Conservation (phyloP, 805 yeast genomes). For the Pichia thaimueangensis region DNA sequence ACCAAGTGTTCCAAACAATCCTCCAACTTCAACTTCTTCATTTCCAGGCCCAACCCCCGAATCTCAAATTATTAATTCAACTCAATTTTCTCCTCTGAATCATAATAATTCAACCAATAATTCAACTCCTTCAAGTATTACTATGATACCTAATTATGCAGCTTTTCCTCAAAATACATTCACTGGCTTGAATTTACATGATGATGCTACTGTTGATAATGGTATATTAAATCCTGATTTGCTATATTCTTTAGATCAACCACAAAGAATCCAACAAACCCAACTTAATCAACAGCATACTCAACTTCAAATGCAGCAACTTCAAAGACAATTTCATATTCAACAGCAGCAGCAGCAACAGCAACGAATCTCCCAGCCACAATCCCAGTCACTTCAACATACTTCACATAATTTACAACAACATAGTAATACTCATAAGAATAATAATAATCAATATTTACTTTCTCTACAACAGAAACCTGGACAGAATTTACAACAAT, state of each 20-base stretch:
- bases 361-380: conserved; percentile 1
- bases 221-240: conserved; percentile 1
- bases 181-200: not conserved
- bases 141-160: conserved; percentile 2
- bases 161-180: conserved; percentile 3
- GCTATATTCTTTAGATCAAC: not conserved
- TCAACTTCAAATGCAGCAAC: conserved; percentile 13
- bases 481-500: conserved; percentile 3
- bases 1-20: conserved; percentile 20
- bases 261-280: conserved; percentile 1
- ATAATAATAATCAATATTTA: too few relatives aligned
- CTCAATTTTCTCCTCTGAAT: conserved; percentile 7
- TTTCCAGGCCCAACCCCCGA: conserved; percentile 4
- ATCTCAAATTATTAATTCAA: conserved; percentile 5
- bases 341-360: conserved; percentile 13
- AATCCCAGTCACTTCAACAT: not conserved
- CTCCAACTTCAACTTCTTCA: conserved; percentile 24
- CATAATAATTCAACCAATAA: not conserved
- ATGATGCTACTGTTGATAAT: too few relatives aligned
- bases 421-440: conserved; percentile 4
- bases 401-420: not conserved
- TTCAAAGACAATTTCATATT: conserved; percentile 10
- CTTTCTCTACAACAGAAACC: too few relatives aligned
- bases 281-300: conserved; percentile 11
- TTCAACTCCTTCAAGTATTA: conserved; percentile 9